These are phyloP conservation scores for Populus deltoides DNA, from an alignment of 345 rosid genomes.

Conservation along the genomic window DNA sequence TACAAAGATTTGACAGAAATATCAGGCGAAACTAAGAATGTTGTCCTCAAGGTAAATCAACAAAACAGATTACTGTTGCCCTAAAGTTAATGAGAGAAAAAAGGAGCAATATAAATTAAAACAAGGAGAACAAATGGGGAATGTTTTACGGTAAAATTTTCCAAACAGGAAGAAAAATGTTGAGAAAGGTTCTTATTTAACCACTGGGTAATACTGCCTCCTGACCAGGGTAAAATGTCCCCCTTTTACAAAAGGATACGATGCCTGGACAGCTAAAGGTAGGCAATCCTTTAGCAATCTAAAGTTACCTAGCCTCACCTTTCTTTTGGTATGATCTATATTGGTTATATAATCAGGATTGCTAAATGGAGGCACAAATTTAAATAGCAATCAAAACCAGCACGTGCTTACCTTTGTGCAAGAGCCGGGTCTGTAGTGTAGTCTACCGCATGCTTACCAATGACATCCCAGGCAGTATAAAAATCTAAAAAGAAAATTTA, in stretches of 20 bases:
- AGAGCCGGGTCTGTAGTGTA: constrained; percentile 53
- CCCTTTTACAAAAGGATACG: neutral
- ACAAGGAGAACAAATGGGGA: no score
- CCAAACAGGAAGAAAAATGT: neutral
- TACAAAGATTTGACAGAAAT: no score
- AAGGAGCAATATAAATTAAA: neutral
- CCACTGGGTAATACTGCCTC: neutral
- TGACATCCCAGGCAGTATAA: constrained; percentile 92
- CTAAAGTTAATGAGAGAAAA: neutral
- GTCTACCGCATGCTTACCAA: constrained; percentile 55
- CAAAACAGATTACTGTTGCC: no score
- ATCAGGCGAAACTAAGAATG: no score
- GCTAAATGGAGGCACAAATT: neutral
- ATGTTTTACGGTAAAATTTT: neutral
- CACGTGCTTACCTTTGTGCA: constrained; percentile 58
- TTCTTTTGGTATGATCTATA: neutral
- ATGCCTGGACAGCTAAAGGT: constrained; percentile 4
- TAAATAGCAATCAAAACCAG: constrained; percentile 2
- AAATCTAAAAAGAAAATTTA: constrained; percentile 54
- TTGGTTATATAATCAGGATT: neutral
- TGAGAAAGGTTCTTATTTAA: neutral
- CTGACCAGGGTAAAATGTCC: neutral
- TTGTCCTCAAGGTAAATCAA: no score
- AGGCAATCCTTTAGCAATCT: neutral
- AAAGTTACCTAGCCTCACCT: constrained; percentile 6